phyloP scores from a whole-genome alignment of 75 land plant species.

The Selaginella tamariscina region DNA sequence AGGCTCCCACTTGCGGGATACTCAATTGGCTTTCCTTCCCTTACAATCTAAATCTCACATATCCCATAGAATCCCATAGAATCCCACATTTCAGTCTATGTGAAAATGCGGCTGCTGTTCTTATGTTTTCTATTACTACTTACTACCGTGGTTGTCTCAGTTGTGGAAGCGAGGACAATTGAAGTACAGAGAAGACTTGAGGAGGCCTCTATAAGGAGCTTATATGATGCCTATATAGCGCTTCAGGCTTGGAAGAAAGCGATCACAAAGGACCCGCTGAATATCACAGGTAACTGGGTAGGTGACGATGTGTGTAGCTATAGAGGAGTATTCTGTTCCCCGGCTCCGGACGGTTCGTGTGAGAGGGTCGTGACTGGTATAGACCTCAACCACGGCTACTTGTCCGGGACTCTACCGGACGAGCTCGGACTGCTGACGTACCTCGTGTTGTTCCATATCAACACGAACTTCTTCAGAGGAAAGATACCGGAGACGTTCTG shows the following conservation, averaged over 20 bases:
- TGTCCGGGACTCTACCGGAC: constrained; percentile 31
- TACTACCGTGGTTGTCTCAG: no score
- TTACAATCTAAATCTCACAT: no score
- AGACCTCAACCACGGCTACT: constrained; percentile 34
- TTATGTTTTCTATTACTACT: no score
- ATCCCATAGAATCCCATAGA: no score
- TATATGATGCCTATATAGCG: constrained; percentile 28
- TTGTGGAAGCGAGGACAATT: no score
- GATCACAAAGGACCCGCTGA: constrained; percentile 39
- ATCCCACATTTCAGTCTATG: no score
- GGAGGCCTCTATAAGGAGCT: not conserved
- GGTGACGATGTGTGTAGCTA: constrained; percentile 43
- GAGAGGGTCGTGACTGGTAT: constrained; percentile 31
- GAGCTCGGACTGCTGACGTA: constrained; percentile 33
- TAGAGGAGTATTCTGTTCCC: constrained; percentile 41
- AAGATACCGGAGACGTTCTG: constrained; percentile 24
- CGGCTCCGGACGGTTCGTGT: constrained; percentile 23
- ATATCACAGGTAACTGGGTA: constrained; percentile 39
- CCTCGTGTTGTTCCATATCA: constrained; percentile 36
- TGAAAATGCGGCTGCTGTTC: no score
- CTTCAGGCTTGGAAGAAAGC: constrained; percentile 38
- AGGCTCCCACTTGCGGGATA: no score
- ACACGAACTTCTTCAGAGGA: constrained; percentile 41
- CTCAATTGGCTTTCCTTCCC: no score
- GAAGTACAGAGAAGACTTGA: not conserved